Evolutionary conservation across 805 yeast genomes (phyloP), one percentile per base, ranked within the genome.

Genomic region (Scheffersomyces lignosus): DNA sequence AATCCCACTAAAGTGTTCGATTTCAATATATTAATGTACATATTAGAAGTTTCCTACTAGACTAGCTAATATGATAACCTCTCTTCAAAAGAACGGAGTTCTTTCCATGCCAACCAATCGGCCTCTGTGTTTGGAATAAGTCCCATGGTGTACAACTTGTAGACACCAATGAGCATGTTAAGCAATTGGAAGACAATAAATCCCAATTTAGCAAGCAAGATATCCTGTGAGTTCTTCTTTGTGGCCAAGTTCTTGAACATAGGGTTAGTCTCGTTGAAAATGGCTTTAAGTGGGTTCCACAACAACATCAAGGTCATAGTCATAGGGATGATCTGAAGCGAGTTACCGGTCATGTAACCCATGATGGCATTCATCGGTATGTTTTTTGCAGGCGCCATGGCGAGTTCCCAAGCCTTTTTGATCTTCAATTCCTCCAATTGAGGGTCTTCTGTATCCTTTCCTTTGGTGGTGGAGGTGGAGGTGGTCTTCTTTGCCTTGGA

Each of bases 61-160:
- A n/a, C n/a, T n/a, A n/a, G n/a, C 7, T 20, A 20, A 20, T 7
- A 20, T 7, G 24, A 20, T 10, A 40, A 33, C 12, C 27, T 26
- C 18, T 50, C 44, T 27, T 29, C 37, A 20, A 20, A 20, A 20
- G 24, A 20, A 7, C 10, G 7, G 29, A 62, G 60, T 2, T 48
- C 50, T 54, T 89, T 95, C 90, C 95, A 90, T 5, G 88, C 80
- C 13, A 91, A 64, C 98, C 98, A 93, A 56, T 91, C 99, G 47
- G 95, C 83, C 31, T 74, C 74, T 25, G 80, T 83, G 49, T 84
- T 87, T 15, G 99, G 99, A 41, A 91, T 80, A 46, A 91, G 67
- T 0, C 97, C 98, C 96, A 91, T 87, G 15, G 73, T 68, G 49
- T 85, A 80, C 41, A 93, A 65, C 59, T 93, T 93, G 80, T 87